Conservation (phyloP, 2,329 filamentous ascomycete genomes). For the Cadophora gregata region DNA sequence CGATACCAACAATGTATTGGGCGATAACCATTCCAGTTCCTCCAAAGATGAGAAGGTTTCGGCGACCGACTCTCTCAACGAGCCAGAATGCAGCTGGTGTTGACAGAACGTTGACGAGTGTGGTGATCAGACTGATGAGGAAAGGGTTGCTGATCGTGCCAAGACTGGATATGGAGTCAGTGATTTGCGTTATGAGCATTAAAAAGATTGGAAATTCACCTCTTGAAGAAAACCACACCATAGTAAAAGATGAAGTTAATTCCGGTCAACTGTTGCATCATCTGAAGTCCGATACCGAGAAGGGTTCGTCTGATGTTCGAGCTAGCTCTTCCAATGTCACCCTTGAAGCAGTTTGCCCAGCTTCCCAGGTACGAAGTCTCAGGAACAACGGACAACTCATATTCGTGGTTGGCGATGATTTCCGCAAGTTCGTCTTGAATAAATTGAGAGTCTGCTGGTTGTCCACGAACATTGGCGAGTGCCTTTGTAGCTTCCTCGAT, state of each 20-base stretch:
- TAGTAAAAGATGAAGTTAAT: slow-evolving; percentile 95
- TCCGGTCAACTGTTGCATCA: slow-evolving; percentile 79
- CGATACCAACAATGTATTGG: slow-evolving; percentile 49
- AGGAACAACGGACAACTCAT: neutral
- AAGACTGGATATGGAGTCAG: too few species aligned
- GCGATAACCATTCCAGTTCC: slow-evolving; percentile 83
- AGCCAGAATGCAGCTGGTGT: slow-evolving; percentile 89
- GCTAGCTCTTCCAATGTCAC: neutral
- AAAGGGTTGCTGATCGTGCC: neutral
- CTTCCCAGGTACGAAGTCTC: neutral
- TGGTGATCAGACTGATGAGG: neutral
- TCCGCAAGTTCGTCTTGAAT: neutral
- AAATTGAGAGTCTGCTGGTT: neutral
- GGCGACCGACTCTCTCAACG: slow-evolving; percentile 82
- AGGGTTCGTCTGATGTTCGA: slow-evolving; percentile 46
- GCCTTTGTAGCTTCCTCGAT: neutral
- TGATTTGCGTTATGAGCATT: too few species aligned
- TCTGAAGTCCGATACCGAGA: slow-evolving; percentile 74
- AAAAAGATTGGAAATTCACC: too few species aligned
- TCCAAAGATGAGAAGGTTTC: slow-evolving; percentile 78
- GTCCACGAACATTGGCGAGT: neutral
- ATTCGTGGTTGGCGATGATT: neutral
- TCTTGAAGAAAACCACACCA: slow-evolving; percentile 81
- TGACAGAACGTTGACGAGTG: slow-evolving; percentile 70
- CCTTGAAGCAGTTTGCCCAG: neutral